Conservation (phyloP, 116 monocot genomes). For the Thalassia testudinum region DNA sequence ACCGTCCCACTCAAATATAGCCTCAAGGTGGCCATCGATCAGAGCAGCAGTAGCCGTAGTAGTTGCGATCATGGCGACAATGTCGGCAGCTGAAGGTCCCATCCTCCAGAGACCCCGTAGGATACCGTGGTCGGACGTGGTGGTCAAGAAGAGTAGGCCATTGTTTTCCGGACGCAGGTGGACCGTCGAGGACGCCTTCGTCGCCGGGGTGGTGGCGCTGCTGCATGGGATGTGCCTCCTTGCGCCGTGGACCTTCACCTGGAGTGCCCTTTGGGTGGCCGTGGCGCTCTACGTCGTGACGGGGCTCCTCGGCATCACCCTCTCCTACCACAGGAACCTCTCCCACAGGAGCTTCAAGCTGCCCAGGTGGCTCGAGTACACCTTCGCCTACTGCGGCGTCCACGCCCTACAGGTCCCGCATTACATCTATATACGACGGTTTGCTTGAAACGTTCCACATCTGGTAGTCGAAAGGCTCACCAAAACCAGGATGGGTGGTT, state of each 20-base stretch:
- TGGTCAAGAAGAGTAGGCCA: constrained; percentile 2
- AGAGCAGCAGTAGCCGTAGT: no score
- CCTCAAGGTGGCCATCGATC: no score
- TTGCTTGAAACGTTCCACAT: no score
- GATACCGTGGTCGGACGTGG: constrained; percentile 20
- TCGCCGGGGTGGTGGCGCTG: constrained; percentile 8
- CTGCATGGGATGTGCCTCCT: constrained; percentile 23
- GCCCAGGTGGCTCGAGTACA: constrained; percentile 38
- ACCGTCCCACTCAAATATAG: no score
- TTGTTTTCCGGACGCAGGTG: constrained; percentile 5
- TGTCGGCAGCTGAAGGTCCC: no score
- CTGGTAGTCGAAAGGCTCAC: no score
- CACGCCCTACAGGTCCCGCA: constrained; percentile 15
- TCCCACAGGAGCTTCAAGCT: constrained; percentile 29
- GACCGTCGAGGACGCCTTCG: constrained; percentile 9
- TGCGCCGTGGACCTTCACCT: constrained; percentile 2
- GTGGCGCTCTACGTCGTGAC: constrained; percentile 17
- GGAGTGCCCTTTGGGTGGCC: background rate
- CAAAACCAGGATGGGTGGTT: no score
- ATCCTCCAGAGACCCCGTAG: no score
- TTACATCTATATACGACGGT: background rate
- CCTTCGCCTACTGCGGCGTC: constrained; percentile 16
- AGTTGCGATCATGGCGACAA: no score
- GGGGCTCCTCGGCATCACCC: constrained; percentile 34
- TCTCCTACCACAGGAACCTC: constrained; percentile 34